Evolutionary conservation across 139 green algal species (phyloP).

Genomic region (Nannochloris sp.): DNA sequence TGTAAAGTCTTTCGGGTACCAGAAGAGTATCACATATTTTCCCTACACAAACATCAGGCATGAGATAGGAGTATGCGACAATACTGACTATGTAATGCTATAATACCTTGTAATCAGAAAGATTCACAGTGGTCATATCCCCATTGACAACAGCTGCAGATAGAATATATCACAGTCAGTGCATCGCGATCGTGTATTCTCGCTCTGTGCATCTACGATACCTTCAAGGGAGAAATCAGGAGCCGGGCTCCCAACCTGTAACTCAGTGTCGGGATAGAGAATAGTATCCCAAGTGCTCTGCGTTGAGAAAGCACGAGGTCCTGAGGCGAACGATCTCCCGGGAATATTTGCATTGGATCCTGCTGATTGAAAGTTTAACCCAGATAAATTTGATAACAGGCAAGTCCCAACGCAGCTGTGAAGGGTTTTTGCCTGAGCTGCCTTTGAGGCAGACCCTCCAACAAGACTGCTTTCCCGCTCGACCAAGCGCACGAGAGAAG

Average conservation of each 20-base stretch:
- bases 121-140: slow-evolving; percentile 45
- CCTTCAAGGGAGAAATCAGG: slow-evolving; percentile 36
- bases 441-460: too few species aligned
- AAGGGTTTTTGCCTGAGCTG: too few species aligned
- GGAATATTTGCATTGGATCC: background rate
- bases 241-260: slow-evolving; percentile 33
- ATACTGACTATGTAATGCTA: too few species aligned
- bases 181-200: background rate
- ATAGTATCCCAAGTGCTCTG: slow-evolving; percentile 15
- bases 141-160: slow-evolving; percentile 54
- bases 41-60: background rate
- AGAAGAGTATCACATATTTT: slow-evolving; percentile 64
- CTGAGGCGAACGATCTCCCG: background rate
- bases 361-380: too few species aligned
- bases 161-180: background rate
- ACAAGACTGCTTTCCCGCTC: too few species aligned
- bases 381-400: too few species aligned
- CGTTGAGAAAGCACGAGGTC: background rate
- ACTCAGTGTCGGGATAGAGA: slow-evolving; percentile 37
- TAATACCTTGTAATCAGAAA: slow-evolving; percentile 44
- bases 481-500: too few species aligned
- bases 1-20: slow-evolving; percentile 53
- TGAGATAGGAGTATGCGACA: too few species aligned
- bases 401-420: too few species aligned
- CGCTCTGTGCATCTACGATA: background rate